Base-by-base conservation (phyloP, 2,329 filamentous ascomycete genomes). In the Hymenotorrendiella dingleyae region DNA sequence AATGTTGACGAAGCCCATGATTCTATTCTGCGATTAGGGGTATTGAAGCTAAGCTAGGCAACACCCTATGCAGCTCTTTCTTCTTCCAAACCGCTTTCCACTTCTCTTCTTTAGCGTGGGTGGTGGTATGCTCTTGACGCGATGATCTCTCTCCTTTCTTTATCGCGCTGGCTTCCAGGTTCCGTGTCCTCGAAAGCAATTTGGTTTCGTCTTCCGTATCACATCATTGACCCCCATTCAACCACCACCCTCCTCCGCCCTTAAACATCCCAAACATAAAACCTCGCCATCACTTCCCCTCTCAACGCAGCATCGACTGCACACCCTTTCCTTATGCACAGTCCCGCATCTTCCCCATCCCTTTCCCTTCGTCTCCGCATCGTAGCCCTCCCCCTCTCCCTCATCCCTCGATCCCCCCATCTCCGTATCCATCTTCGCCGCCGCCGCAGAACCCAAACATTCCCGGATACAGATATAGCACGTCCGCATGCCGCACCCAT, bases 391-490 rank as follows among this genome's bases (percentile, higher is more conserved):
- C 19, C 12, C 29, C 32, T 28, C 11, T 14, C n/a, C n/a, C 20
- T 27, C 39, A 35, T 45, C 41, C 22, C 38, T 49, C 27, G 22
- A 33, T 32, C 36, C 32, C 22, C 32, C 35, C 35, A 45, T 33
- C 21, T 36, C 45, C 14, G 21, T 39, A 28, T 39, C 48, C 7
- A 35, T 38, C 10, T 39, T 49, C 28, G 64, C 65, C 5, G 37
- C 37, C 17, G 17, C 37, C 20, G 27, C 39, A 68, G 70, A 73
- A 2, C 75, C 74, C 10, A 72, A 65, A 53, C 82, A 86, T 51
- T 77, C 67, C 20, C 82, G 67, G 33, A 84, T 74, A 58, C 82
- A 86, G n/a, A 86, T 70, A 55, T 75, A 85, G 58, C 82, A 86
- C 0, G 81, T 76, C 30, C 80, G 69, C 48, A 74, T 66, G 8